Evolutionary conservation across 257 asterid genomes (phyloP).

Genomic region (Rehmannia glutinosa): DNA sequence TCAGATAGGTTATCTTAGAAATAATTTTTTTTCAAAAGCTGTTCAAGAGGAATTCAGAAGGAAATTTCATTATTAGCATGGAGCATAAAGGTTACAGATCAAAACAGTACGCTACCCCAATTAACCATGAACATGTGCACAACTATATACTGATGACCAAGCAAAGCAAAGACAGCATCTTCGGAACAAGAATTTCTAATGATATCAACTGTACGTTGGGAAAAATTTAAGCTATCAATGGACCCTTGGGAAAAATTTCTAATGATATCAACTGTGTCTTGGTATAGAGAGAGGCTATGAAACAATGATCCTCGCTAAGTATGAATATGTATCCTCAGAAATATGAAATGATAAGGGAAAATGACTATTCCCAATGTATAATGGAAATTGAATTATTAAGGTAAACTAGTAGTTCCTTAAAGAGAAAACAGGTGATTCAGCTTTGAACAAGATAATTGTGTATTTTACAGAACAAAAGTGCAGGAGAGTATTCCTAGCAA

Average conservation of each 20-base stretch:
- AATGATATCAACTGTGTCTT: too few relatives aligned
- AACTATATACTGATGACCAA: neutral
- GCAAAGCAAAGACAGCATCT: too few relatives aligned
- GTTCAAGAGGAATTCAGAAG: neutral
- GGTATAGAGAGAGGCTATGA: neutral
- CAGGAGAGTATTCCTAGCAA: neutral
- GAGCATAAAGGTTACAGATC: neutral
- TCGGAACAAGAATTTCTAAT: too few relatives aligned
- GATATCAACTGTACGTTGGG: constrained; percentile 1
- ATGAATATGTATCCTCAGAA: too few relatives aligned
- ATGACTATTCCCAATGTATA: neutral
- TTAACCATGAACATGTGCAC: neutral
- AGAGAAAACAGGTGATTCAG: neutral
- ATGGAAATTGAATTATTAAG: neutral
- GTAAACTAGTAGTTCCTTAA: too few relatives aligned
- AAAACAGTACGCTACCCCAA: neutral
- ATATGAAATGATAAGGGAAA: neutral
- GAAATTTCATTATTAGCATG: neutral
- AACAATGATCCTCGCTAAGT: neutral
- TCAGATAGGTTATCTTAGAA: neutral
- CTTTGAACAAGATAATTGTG: neutral
- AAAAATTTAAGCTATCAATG: neutral
- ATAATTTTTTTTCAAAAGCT: neutral
- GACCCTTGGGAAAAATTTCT: too few relatives aligned
- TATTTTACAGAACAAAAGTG: neutral